Evolutionary conservation across 2,329 filamentous ascomycete genomes (phyloP), one percentile per base, ranked within the genome.

Genomic region (Pleurostoma richardsiae): DNA sequence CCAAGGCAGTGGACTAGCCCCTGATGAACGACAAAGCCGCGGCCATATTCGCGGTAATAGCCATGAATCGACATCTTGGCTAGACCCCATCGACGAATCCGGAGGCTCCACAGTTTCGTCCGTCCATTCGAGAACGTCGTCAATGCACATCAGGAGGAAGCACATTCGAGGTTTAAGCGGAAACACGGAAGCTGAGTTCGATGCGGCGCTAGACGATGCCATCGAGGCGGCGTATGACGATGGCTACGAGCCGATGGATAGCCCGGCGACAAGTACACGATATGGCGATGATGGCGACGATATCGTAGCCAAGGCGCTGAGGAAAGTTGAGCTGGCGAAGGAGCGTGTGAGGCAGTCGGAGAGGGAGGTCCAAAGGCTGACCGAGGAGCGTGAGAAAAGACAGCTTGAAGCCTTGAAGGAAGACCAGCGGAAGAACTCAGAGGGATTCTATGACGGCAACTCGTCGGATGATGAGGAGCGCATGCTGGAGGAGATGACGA

Each of bases 141-240:
- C 86, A 2, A 68, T 85, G 49, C 78, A 82, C 40, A 68, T 87
- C 42, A 77, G 81, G 51, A 77, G 86, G 52, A 88, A 85, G 58
- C 85, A 87, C 53, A 79, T 89, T 45, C 81, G 86, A 42, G 75
- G 74, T 33, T 62, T 76, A 3, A 92, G 87, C 53, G 83, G 83
- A 40, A 82, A 79, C 30, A 94, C 89, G 0, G 89, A 95, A 62
- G 86, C 88, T 5, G 91, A 96, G 60, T 96, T 97, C 54, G 91
- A 96, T 66, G 90, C 90, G 6, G 94, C 94, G 4, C 75, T 97
- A 40, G 92, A 97, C 68, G 92, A 91, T 28, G 94, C 94, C 10
- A 91, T 97, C 6, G 94, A 97, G 65, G 92, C 92, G 43, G 94
- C 92, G 4, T 99, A 97, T 63, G 87, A 96, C 62, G 90, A 96